Conservation (phyloP, 441 rosid species). For the Syzygium syzygioides region DNA sequence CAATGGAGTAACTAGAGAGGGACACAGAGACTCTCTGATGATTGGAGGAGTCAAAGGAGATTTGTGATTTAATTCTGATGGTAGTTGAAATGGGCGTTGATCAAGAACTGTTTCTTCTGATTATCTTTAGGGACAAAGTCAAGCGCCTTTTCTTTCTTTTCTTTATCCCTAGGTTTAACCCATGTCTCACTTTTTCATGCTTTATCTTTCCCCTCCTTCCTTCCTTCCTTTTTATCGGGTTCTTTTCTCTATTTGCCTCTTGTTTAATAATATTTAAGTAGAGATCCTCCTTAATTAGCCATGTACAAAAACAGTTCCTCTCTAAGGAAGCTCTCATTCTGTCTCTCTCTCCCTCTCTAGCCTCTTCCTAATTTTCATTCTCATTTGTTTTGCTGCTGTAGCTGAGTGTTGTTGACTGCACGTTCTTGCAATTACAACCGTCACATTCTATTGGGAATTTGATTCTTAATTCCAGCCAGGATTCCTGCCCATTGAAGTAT, state of each 20-base stretch:
- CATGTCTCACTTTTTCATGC: constrained; percentile 14
- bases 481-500: constrained; percentile 33
- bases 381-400: neutral
- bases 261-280: constrained; percentile 24
- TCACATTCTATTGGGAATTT: constrained; percentile 19
- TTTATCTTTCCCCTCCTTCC: neutral
- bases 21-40: neutral
- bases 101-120: constrained; percentile 32
- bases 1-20: constrained; percentile 36
- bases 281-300: constrained; percentile 36
- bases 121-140: constrained; percentile 32
- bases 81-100: neutral
- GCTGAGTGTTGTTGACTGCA: neutral
- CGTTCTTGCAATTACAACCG: constrained; percentile 4
- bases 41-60: neutral
- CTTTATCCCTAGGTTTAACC: constrained; percentile 23
- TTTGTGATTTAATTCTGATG: constrained; percentile 13
- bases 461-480: constrained; percentile 40
- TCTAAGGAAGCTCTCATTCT: constrained; percentile 18
- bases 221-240: neutral
- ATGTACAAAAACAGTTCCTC: constrained; percentile 57
- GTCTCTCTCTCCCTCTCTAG: neutral
- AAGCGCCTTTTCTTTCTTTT: constrained; percentile 7
- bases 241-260: constrained; percentile 8
- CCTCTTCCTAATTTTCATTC: neutral